Evolutionary conservation across 1,139 yeast genomes (phyloP).

Genomic region (Debaryomyces sp.): DNA sequence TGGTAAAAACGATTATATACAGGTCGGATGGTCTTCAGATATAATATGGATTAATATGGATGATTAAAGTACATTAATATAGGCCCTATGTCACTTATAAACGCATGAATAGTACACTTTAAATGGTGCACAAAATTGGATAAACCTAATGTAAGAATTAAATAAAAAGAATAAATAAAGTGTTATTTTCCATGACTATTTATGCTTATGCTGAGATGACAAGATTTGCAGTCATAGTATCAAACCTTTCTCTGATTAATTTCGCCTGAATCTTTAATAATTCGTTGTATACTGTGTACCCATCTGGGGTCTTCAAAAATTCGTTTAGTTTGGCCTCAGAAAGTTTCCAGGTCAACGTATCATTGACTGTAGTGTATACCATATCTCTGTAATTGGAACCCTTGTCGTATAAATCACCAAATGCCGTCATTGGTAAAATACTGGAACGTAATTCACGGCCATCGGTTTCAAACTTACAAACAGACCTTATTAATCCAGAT

Average conservation of each 20-base stretch:
- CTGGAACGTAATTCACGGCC: slow-evolving; percentile 70
- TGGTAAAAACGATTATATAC: background rate
- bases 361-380: slow-evolving; percentile 51
- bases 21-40: background rate
- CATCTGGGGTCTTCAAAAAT: slow-evolving; percentile 45
- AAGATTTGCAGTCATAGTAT: slow-evolving; percentile 68
- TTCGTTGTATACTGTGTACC: slow-evolving; percentile 66
- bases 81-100: background rate
- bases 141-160: background rate
- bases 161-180: background rate
- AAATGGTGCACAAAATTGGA: background rate
- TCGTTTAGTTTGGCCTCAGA: slow-evolving; percentile 48
- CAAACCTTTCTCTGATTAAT: slow-evolving; percentile 73
- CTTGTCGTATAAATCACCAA: slow-evolving; percentile 65
- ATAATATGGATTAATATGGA: background rate
- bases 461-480: slow-evolving; percentile 53
- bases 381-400: slow-evolving; percentile 42
- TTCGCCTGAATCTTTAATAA: slow-evolving; percentile 65
- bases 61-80: background rate
- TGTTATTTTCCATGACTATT: background rate
- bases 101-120: background rate
- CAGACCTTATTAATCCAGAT: slow-evolving; percentile 73
- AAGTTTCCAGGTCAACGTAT: slow-evolving; percentile 74
- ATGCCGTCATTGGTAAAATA: slow-evolving; percentile 85
- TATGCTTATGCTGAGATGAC: slow-evolving; percentile 48